These are phyloP conservation scores for Pyrus bretschneideri DNA, from an alignment of 306 rosid species.

Conservation along the genomic window DNA sequence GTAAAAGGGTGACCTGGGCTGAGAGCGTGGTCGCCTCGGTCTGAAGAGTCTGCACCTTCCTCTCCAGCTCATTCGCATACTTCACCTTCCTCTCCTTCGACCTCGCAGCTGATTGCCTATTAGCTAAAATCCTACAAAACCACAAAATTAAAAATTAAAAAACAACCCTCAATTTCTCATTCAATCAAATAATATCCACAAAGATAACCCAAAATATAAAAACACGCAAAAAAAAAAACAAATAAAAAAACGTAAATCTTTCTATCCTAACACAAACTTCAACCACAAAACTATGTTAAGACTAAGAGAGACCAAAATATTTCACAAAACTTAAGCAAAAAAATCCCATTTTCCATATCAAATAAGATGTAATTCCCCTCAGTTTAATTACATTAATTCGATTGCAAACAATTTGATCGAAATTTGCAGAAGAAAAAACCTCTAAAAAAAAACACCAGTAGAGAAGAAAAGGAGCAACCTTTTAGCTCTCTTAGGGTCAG, in stretches of 20 bases:
- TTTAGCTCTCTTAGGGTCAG: constrained; percentile 89
- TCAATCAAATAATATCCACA: not conserved
- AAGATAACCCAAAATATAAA: not conserved
- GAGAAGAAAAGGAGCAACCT: constrained; percentile 32
- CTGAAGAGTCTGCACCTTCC: constrained; percentile 95
- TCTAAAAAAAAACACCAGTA: not conserved
- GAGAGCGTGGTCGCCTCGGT: constrained; percentile 92
- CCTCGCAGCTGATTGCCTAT: constrained; percentile 93
- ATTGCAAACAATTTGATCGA: not conserved
- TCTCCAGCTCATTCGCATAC: constrained; percentile 83
- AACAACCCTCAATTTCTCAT: constrained; percentile 4
- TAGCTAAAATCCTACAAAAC: constrained; percentile 72
- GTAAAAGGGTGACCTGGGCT: constrained; percentile 83
- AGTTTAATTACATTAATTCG: not conserved
- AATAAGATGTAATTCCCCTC: not conserved
- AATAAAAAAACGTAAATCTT: not conserved
- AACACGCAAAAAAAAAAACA: not conserved
- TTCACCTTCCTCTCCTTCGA: constrained; percentile 94
- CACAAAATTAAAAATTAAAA: not conserved
- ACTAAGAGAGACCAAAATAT: not conserved
- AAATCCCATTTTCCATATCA: not conserved
- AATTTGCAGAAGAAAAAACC: not conserved
- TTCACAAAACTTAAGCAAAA: not conserved
- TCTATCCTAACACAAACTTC: not conserved
- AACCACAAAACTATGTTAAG: not conserved